phyloP scores from a whole-genome alignment of 2,329 filamentous ascomycete species.

The Nothophaeocryptopus gaeumannii region DNA sequence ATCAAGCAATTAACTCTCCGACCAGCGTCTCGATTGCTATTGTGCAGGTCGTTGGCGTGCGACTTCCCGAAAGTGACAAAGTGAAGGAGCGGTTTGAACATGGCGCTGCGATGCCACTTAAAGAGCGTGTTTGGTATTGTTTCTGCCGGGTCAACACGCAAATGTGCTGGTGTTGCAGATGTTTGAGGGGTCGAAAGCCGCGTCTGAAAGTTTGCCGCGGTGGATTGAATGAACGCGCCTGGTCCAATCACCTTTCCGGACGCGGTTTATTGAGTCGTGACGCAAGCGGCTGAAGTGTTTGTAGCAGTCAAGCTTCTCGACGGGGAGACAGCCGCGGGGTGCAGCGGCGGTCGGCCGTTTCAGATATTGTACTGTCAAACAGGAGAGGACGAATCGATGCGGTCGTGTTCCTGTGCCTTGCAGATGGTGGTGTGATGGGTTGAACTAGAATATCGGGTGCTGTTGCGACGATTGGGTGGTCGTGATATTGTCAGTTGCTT shows the following conservation, averaged over 20 bases:
- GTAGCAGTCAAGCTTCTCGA: constrained; percentile 1
- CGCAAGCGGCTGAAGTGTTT: not conserved
- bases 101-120: constrained; percentile 1
- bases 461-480: too few species aligned
- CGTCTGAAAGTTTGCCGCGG: constrained; percentile 6
- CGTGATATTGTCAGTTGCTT: too few species aligned
- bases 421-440: not conserved
- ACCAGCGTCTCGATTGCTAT: not conserved
- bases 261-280: constrained; percentile 1
- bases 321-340: not conserved
- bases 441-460: too few species aligned
- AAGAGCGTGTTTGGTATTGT: constrained; percentile 3
- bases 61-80: not conserved
- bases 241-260: not conserved
- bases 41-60: not conserved
- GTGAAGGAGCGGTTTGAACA: not conserved
- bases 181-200: constrained; percentile 8
- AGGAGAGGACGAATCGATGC: not conserved
- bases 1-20: constrained; percentile 2
- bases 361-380: not conserved
- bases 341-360: not conserved
- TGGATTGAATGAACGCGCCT: not conserved
- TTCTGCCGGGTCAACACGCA: not conserved
- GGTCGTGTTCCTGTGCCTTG: constrained; percentile 2
- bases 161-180: not conserved